Evolutionary conservation across 805 yeast species (phyloP), one percentile per base, ranked within the genome.

Genomic region (Limtongia smithiae): DNA sequence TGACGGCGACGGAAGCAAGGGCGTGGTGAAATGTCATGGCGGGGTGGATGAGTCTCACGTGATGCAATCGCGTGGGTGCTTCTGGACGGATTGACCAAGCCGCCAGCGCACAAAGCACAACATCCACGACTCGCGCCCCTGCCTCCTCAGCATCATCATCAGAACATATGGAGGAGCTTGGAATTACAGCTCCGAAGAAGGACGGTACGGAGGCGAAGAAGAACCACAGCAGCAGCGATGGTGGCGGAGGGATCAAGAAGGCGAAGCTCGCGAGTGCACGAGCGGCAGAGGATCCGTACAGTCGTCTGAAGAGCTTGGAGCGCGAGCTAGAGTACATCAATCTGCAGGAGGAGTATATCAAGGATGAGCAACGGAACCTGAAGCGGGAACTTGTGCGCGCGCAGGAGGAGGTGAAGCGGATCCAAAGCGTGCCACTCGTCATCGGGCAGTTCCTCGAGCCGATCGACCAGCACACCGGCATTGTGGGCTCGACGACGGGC

Each of bases 371-470:
- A 65, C 93, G 96, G 65, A 96, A 91, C 70, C 76, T 93, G 67
- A 90, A 88, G 64, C 79, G 97, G 58, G 99, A 93, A 72, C 77
- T 93, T 48, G 82, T 90, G 41, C 82, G 97, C 62, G 98, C 98
- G 2, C 97, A 94, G 68, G 98, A 93, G 68, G 99, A 93, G 71
- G 98, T 93, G 38, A 91, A 93, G 69, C 80, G 96, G 63, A 94
- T 93, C 67, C 96, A 93, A 65, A 86, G 96, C 2, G 98, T 93
- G 43, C 98, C 98, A 14, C 76, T 94, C 58, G 99, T 93, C 14
- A 93, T 93, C 68, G 99, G 99, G 21, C 98, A 93, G 71, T 94
- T 93, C 63, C 75, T 93, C 60, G 98, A 93, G 68, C 97, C 97
- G 50, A 90, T 93, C 60, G 99, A 93, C 69, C 93, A 90, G 67